phyloP scores from a whole-genome alignment of 129 eudicot genomes.

The Pittosporum tobira region DNA sequence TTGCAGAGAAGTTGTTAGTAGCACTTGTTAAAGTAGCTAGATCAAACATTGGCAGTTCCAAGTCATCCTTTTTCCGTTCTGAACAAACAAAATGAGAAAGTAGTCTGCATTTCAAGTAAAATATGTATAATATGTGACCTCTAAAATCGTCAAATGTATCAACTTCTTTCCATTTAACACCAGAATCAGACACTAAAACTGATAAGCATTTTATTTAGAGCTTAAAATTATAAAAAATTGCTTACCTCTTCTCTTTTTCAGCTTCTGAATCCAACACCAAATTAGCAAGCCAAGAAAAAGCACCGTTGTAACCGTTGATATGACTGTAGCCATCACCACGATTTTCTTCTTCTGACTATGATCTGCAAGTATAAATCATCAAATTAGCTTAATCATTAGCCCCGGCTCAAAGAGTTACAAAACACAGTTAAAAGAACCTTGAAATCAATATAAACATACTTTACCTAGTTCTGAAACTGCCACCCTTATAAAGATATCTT shows the following conservation, averaged over 20 bases:
- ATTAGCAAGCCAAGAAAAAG: constrained; percentile 9
- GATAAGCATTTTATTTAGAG: too few species aligned
- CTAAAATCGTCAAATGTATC: too few species aligned
- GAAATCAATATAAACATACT: neutral
- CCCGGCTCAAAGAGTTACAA: too few species aligned
- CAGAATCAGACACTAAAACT: neutral
- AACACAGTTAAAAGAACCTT: too few species aligned
- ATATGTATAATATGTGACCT: too few species aligned
- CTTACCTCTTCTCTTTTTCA: constrained; percentile 13
- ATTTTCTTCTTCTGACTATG: constrained; percentile 13
- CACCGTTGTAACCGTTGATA: constrained; percentile 11
- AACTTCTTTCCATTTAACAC: neutral
- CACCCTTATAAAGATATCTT: constrained; percentile 20
- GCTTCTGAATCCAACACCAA: constrained; percentile 2
- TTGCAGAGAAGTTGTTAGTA: constrained; percentile 25
- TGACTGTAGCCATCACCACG: neutral
- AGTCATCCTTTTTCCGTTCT: constrained; percentile 9
- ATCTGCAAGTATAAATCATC: neutral
- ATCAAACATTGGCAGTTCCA: constrained; percentile 27
- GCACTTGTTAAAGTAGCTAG: constrained; percentile 21
- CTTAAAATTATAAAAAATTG: neutral
- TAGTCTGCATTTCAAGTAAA: neutral
- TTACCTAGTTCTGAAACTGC: constrained; percentile 28
- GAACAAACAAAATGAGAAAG: neutral
- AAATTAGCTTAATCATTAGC: neutral